Conservation (phyloP, 2,329 filamentous ascomycete species). For the Fusarium scirpi region DNA sequence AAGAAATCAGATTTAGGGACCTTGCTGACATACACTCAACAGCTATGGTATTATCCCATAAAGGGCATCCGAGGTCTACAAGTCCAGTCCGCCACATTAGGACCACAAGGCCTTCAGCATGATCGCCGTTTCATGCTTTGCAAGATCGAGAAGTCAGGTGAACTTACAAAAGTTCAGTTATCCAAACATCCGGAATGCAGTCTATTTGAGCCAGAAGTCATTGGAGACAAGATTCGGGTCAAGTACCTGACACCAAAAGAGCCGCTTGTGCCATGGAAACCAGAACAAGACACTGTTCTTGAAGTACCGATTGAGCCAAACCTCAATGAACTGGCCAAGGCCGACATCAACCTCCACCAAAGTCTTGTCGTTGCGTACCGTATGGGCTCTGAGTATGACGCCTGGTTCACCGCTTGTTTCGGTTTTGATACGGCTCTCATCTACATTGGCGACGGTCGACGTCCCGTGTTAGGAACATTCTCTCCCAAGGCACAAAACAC, state of each 20-base stretch:
- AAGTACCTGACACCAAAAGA: slow-evolving; percentile 56
- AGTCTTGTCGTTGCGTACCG: slow-evolving; percentile 70
- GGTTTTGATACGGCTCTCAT: slow-evolving; percentile 71
- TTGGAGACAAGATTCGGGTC: slow-evolving; percentile 55
- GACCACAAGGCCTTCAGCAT: slow-evolving; percentile 71
- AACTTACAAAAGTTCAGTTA: slow-evolving; percentile 70
- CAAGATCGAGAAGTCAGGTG: slow-evolving; percentile 58
- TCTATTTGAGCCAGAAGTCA: slow-evolving; percentile 72
- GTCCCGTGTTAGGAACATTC: slow-evolving; percentile 71
- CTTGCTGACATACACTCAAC: slow-evolving; percentile 10
- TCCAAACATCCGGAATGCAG: slow-evolving; percentile 68
- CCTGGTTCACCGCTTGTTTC: slow-evolving; percentile 76
- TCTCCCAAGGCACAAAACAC: slow-evolving; percentile 52
- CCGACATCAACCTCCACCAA: slow-evolving; percentile 69
- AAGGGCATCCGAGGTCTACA: slow-evolving; percentile 75
- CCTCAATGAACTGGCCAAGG: slow-evolving; percentile 56
- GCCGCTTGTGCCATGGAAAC: slow-evolving; percentile 54
- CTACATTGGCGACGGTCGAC: slow-evolving; percentile 72
- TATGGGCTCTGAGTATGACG: slow-evolving; percentile 70
- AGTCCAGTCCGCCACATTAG: slow-evolving; percentile 65
- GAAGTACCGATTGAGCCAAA: slow-evolving; percentile 69
- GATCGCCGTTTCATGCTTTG: slow-evolving; percentile 80
- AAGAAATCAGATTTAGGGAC: background rate
- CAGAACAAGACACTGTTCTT: slow-evolving; percentile 56
- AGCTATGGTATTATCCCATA: slow-evolving; percentile 78